Percentiles rank a stretch among this genome's conserved stretches.
Conservation (phyloP, 2,329 filamentous ascomycete species). For the Aspergillus sojae region DNA sequence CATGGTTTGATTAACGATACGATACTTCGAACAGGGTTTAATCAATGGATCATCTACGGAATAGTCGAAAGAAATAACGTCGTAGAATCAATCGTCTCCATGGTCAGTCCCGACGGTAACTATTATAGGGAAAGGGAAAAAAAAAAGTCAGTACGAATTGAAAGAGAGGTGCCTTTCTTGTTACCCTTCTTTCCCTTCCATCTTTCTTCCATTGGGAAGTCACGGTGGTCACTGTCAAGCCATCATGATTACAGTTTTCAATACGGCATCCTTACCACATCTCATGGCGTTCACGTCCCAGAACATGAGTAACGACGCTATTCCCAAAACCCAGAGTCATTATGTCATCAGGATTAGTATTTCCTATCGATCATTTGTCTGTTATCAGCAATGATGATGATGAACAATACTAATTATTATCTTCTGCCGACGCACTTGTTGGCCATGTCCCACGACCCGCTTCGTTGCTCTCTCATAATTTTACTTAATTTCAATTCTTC, state of each 20-base stretch:
- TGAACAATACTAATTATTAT: constrained; percentile 12
- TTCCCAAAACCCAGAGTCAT: neutral
- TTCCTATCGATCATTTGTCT: constrained; percentile 8
- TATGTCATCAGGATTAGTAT: constrained; percentile 16
- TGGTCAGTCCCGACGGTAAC: neutral
- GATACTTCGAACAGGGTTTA: neutral
- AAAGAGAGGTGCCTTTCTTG: neutral
- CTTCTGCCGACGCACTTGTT: constrained; percentile 5
- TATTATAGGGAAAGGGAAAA: neutral
- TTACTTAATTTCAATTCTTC: neutral
- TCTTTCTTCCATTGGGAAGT: neutral
- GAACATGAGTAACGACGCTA: neutral
- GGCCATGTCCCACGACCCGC: constrained; percentile 10
- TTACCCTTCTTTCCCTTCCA: neutral
- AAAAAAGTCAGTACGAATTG: neutral
- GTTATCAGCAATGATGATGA: neutral
- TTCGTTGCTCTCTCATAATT: neutral
- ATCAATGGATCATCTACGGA: constrained; percentile 2
- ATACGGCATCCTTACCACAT: neutral
- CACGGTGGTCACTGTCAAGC: neutral
- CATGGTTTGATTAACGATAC: constrained; percentile 2
- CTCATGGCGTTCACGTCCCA: neutral
- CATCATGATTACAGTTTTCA: neutral
- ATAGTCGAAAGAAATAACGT: neutral
- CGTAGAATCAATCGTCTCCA: neutral